Evolutionary conservation across 2,329 filamentous ascomycete species (phyloP).

Genomic region (Fusarium odoratissimum): DNA sequence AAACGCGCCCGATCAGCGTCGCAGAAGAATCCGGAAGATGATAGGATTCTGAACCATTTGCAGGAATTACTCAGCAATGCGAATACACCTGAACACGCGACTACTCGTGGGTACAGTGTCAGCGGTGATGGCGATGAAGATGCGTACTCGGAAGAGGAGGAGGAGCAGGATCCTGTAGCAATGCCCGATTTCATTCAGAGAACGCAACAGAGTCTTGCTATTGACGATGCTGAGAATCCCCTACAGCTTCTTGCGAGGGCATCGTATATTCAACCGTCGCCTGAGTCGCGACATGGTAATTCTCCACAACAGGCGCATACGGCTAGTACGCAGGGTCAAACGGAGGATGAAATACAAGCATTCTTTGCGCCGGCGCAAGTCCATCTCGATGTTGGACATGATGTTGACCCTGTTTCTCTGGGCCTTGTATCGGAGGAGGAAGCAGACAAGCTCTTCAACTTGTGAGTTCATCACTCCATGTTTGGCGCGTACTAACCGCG

Average conservation of each 20-base stretch:
- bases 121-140: slow-evolving; percentile 43
- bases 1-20: slow-evolving; percentile 62
- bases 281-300: slow-evolving; percentile 47
- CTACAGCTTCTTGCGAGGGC: slow-evolving; percentile 78
- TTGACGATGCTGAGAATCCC: slow-evolving; percentile 81
- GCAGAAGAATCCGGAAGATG: slow-evolving; percentile 57
- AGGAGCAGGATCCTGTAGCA: slow-evolving; percentile 42
- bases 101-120: slow-evolving; percentile 31
- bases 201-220: slow-evolving; percentile 64
- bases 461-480: slow-evolving; percentile 58
- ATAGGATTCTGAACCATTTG: slow-evolving; percentile 58
- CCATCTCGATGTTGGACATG: slow-evolving; percentile 70
- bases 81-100: slow-evolving; percentile 32
- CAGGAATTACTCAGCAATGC: slow-evolving; percentile 53
- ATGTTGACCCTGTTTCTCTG: slow-evolving; percentile 76
- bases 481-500: neutral
- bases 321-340: slow-evolving; percentile 35
- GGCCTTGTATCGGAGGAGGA: slow-evolving; percentile 75
- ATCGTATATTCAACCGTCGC: slow-evolving; percentile 73
- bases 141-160: slow-evolving; percentile 49
- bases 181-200: slow-evolving; percentile 46
- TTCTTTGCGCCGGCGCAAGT: slow-evolving; percentile 76
- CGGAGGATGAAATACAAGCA: slow-evolving; percentile 64
- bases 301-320: slow-evolving; percentile 43
- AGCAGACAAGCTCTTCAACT: slow-evolving; percentile 71